Evolutionary conservation across 73 alveolate species (phyloP).

Genomic region (Durusdinium trenchii): DNA sequence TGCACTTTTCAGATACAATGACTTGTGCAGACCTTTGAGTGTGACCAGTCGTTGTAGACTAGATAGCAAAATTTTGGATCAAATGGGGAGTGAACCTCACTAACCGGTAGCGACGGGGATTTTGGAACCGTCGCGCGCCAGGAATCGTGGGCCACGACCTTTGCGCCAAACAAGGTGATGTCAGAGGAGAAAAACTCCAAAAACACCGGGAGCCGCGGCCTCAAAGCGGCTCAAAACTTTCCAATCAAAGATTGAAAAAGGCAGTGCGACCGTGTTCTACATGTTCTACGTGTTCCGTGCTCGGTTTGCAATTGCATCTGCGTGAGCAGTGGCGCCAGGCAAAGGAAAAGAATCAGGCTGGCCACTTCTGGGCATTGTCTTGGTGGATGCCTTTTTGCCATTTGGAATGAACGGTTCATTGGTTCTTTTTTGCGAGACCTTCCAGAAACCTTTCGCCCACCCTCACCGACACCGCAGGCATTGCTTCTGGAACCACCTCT

Average conservation of each 20-base stretch:
- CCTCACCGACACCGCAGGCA: not conserved
- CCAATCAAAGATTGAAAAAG: no score
- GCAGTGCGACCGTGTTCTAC: no score
- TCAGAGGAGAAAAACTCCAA: slow-evolving; percentile 77
- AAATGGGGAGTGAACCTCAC: no score
- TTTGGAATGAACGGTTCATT: not conserved
- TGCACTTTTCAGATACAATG: no score
- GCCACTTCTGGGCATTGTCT: not conserved
- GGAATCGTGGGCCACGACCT: no score
- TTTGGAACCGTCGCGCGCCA: no score
- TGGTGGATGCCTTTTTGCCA: not conserved
- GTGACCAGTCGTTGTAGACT: no score
- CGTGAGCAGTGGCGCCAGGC: not conserved
- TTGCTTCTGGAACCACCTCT: slow-evolving; percentile 59
- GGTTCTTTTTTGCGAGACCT: not conserved
- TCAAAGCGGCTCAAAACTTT: not conserved
- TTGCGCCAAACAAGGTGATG: slow-evolving; percentile 86
- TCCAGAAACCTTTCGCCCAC: not conserved
- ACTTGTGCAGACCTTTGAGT: no score
- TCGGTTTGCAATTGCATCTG: not conserved
- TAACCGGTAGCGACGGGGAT: no score
- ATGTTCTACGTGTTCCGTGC: not conserved
- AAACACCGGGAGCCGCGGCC: slow-evolving; percentile 46
- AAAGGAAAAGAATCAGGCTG: slow-evolving; percentile 42
- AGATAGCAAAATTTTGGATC: no score